Base-by-base conservation (phyloP, 1,284 basidiomycete species). In the Sporisorium exsertum region DNA sequence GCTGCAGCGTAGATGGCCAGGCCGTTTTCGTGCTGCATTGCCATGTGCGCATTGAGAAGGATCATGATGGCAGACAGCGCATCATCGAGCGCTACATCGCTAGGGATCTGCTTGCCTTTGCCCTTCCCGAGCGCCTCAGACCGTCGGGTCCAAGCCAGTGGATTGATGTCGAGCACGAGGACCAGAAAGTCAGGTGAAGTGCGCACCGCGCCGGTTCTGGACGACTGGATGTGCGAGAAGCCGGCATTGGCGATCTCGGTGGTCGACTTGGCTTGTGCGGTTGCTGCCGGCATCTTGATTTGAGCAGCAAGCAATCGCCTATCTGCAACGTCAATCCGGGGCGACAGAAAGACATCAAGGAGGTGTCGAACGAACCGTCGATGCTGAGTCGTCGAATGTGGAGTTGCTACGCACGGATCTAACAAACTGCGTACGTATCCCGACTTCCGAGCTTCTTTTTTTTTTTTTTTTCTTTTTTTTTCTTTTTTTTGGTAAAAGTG, bases 21-120 rank as follows among this genome's bases (percentile, higher is more conserved):
- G 7, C 92, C 91, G 85, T 98, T 99, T 81, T 95, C 94, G 87
- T 95, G 92, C 73, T 92, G 91, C 78, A 91, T 90, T 0, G 95
- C 94, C 65, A 96, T 89, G 86, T 98, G 95, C 1, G 94, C 91
- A 81, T 99, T 98, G 78, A 96, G 88, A 81, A 97, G 97, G 24
- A 94, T 92, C 66, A 97, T 89, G 15, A 97, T 88, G 15, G 81
- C 80, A 20, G 82, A 76, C n/a, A 87, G 71, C 1, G 84, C 84
- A 20, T 77, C 58, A 22, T 85, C 72, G 22, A 85, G 49, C 10
- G 67, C 64, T 2, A 73, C 50, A 46, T 68, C 71, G 40, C 49
- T 60, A 1, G 61, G 33, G 4, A 58, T 29, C 15, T 57, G 33
- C 40, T 59, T 58, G 32, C 29, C 52, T 29, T 63, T 64, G 13